phyloP scores from a whole-genome alignment of 495 filamentous ascomycete species.

The Tuber brumale region DNA sequence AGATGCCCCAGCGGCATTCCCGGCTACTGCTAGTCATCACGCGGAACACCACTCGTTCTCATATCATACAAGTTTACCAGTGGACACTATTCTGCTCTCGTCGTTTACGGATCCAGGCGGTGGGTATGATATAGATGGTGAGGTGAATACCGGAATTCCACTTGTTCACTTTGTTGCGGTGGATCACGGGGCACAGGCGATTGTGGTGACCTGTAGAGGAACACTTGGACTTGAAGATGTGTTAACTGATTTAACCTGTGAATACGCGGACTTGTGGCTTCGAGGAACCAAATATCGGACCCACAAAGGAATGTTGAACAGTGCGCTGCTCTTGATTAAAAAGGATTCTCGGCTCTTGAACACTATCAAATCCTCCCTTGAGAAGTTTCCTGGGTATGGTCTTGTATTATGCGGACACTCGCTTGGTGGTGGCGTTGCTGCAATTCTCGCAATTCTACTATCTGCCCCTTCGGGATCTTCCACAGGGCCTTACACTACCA shows the following conservation, averaged over 20 bases:
- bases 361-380: conserved; percentile 63
- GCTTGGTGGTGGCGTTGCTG: conserved; percentile 67
- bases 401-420: conserved; percentile 72
- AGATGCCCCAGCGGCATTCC: conserved; percentile 46
- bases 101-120: conserved; percentile 71
- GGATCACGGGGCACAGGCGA: conserved; percentile 69
- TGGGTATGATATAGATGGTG: conserved; percentile 62
- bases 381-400: conserved; percentile 65
- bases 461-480: conserved; percentile 53
- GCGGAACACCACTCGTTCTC: conserved; percentile 67
- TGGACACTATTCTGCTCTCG: conserved; percentile 63
- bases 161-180: conserved; percentile 72
- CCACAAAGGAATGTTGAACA: conserved; percentile 78
- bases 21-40: conserved; percentile 45
- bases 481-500: conserved; percentile 53
- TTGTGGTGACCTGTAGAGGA: conserved; percentile 68
- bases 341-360: conserved; percentile 59
- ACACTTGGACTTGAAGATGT: conserved; percentile 77
- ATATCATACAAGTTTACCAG: conserved; percentile 60
- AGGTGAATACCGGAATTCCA: conserved; percentile 66
- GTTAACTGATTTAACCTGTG: conserved; percentile 73
- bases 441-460: conserved; percentile 67
- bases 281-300: conserved; percentile 63
- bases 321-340: conserved; percentile 62
- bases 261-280: conserved; percentile 66